Evolutionary conservation across 2,329 filamentous ascomycete species (phyloP), one percentile per base, ranked within the genome.

Genomic region (Plenodomus tracheiphilus): DNA sequence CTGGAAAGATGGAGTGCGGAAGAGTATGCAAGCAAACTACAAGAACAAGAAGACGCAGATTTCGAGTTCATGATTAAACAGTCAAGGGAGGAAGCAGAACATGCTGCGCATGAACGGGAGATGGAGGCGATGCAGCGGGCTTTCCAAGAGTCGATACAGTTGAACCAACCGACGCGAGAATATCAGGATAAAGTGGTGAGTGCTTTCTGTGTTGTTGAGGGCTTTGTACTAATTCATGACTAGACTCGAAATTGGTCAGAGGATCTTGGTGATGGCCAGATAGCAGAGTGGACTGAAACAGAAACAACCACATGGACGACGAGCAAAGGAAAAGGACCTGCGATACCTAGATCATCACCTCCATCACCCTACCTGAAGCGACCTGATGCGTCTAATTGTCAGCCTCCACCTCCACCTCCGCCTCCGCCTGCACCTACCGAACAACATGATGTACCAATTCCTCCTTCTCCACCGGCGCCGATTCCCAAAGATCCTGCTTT

Each of bases 71-170:
- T 48, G 47, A 44, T 54, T 18, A 45, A 25, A 39, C 40, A 47
- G 35, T 55, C 56, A 13, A 45, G 36, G 19, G 50, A 51, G 37
- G 55, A 53, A 28, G 53, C 41, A 9, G 42, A 40, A 1, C 28
- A 53, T 21, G 53, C 41, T 5, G 42, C 34, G 1, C 28, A 22
- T 22, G 39, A 37, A 18, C 21, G 16, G 17, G 41, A 53, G 16
- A 36, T 46, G 11, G 56, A 57, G 15, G 51, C 53, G 15, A 11
- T 43, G 16, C 51, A 52, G 34, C 35, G 25, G 25, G 53, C 51
- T 2, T 20, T 59, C 13, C 37, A 25, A n/a, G 47, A 51, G 18
- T 45, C 46, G 1, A 40, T 45, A 1, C 30, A 18, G 20, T 19
- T 46, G 19, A 30, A 38, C 18, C 41, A 39, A 13, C 22, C 22